Evolutionary conservation across 78 protist genomes (phyloP), one percentile per base, ranked within the genome.

Genomic region (Speleostelium caveatum): DNA sequence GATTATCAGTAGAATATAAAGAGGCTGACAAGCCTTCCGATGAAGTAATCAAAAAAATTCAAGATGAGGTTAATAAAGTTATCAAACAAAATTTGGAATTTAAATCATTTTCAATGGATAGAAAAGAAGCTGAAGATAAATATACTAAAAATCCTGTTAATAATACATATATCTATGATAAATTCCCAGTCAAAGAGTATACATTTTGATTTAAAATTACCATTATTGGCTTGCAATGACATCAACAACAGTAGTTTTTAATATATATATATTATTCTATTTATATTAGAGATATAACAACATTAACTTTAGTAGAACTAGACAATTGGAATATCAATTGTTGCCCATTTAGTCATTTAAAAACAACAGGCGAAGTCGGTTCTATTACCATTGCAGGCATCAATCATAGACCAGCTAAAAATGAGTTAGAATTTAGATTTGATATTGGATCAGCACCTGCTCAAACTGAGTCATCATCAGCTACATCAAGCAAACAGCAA

Each of bases 181-280:
- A 83, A 69, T 69, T 71, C 72, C 91, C 91, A n/a, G 91, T 83
- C 17, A 77, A 77, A 69, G 91, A 83, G 91, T 83, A 83, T 68
- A 76, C 67, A 12, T 33, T 55, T 4, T 26, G 22, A 35, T 14
- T 45, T 17, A 28, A 42, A 5, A 69, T 45, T 24, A 19, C 30
- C 2, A 22, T n/a, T n/a, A n/a, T n/a, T n/a, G n/a, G n/a, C n/a
- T n/a, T n/a, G 30, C 55, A 26, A 55, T 30, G 36, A 55, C 17
- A 35, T 22, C 49, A 19, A n/a, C 17, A 72, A 19, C 30, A 35
- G 17, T 33, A 6, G 35, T 21, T 69, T 49, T 24, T 38, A 33
- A 33, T 65, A 30, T 32, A 3, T 21, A 17, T 28, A 28, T 59
- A 3, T 28, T 26, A 21, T 16, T 32, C 68, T 32, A 22, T 30